Evolutionary conservation across 2,329 filamentous ascomycete species (phyloP), one percentile per base, ranked within the genome.

Genomic region (Aspergillus pseudoviridinutans): DNA sequence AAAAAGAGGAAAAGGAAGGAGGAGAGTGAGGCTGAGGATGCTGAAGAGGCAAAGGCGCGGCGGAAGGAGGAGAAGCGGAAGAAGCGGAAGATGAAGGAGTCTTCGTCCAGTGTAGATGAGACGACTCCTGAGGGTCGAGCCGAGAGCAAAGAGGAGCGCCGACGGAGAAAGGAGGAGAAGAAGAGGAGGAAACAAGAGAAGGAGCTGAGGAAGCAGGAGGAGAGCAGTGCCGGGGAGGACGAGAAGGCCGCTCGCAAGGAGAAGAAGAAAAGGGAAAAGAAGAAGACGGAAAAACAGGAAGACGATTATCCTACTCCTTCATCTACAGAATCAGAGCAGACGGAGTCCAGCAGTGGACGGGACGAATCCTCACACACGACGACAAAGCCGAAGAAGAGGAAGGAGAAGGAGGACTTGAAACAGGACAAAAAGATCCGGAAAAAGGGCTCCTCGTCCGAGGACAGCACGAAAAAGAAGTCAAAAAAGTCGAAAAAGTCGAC

Each of bases 381-480:
- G 54, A 50, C 47, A 58, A 75, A 74, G 50, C 66, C 68, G 56
- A 58, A 68, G 25, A 62, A 64, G 58, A 63, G 58, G 50, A 57
- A 60, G 35, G 64, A 71, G 55, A 68, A 65, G 50, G 63, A 71
- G 46, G 64, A 66, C 44, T 54, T 61, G 63, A 62, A 62, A 41
- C 65, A 62, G 51, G 59, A 63, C 50, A 57, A 59, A 47, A 62
- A 66, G 56, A 63, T 64, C 50, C 56, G 64, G 49, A 54, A 51
- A 17, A 65, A 25, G n/a, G 24, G 14, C 12, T 3, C 22, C 4
- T 47, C 61, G 47, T 58, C 63, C 10, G 70, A 69, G 49, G 67
- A 66, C 4, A 61, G 62, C 49, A 50, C 55, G 4, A 78, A 80
- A 57, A 80, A 81, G 57, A 82, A 79, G 50, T 64, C 61, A 50